Evolutionary conservation across 306 rosid species (phyloP).

Genomic region (Cicer judaicum): DNA sequence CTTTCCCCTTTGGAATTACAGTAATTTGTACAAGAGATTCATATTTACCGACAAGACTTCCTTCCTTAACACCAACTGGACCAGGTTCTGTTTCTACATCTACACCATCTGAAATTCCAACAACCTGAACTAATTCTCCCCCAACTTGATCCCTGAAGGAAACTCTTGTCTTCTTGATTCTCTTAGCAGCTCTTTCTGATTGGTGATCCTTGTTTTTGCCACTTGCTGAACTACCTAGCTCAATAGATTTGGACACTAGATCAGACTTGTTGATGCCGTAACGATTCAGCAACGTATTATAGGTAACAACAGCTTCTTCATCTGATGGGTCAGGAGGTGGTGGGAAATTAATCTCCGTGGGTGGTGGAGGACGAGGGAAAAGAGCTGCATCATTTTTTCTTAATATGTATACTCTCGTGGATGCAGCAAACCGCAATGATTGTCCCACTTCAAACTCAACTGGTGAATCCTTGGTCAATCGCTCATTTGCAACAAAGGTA

Average conservation of each 20-base stretch:
- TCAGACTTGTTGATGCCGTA: constrained; percentile 70
- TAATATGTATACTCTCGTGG: constrained; percentile 78
- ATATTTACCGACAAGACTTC: constrained; percentile 95
- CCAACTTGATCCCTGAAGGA: constrained; percentile 94
- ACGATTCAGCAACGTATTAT: constrained; percentile 86
- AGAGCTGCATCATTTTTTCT: constrained; percentile 88
- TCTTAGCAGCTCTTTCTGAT: constrained; percentile 74
- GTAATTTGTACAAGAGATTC: constrained; percentile 91
- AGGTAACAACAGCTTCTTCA: constrained; percentile 86
- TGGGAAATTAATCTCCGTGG: constrained; percentile 71
- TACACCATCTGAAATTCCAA: constrained; percentile 92
- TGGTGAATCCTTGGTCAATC: constrained; percentile 89
- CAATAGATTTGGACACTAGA: constrained; percentile 53
- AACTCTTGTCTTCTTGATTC: constrained; percentile 76
- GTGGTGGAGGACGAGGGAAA: constrained; percentile 75
- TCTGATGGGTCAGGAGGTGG: constrained; percentile 91
- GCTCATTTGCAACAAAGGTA: constrained; percentile 97
- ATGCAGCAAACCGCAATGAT: constrained; percentile 95
- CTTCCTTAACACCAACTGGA: constrained; percentile 95
- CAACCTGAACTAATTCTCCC: constrained; percentile 87
- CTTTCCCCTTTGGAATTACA: constrained; percentile 92
- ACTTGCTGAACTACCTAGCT: constrained; percentile 49
- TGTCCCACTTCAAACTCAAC: constrained; percentile 96
- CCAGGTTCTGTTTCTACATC: constrained; percentile 97
- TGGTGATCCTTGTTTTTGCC: constrained; percentile 48